Conservation (phyloP, 1,139 yeast genomes). For the Scheffersomyces parashehatae region DNA sequence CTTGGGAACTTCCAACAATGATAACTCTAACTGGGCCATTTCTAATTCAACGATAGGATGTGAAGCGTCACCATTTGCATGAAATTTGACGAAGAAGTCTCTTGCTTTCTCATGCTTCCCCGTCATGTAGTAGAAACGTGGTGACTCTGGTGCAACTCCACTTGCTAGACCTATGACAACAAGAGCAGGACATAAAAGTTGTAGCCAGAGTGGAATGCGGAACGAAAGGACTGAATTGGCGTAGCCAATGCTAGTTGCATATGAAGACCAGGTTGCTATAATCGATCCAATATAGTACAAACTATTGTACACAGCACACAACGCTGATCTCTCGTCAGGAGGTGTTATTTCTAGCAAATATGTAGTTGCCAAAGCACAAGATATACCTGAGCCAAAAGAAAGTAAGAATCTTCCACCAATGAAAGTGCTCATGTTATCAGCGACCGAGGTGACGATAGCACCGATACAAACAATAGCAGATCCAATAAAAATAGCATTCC, state of each 20-base stretch:
- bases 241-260: slow-evolving; percentile 21
- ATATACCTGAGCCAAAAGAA: slow-evolving; percentile 12
- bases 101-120: slow-evolving; percentile 40
- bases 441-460: slow-evolving; percentile 24
- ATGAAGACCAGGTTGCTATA: slow-evolving; percentile 25
- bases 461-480: slow-evolving; percentile 21
- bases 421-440: slow-evolving; percentile 17
- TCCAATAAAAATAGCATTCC: slow-evolving; percentile 16
- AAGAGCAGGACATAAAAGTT: slow-evolving; percentile 18
- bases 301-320: slow-evolving; percentile 21
- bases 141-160: slow-evolving; percentile 53
- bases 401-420: slow-evolving; percentile 25
- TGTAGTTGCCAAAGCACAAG: slow-evolving; percentile 20
- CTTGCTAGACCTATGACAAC: slow-evolving; percentile 23
- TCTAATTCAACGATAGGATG: slow-evolving; percentile 19
- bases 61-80: slow-evolving; percentile 19
- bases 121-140: slow-evolving; percentile 49
- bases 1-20: not conserved
- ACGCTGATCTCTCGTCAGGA: slow-evolving; percentile 22
- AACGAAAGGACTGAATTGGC: slow-evolving; percentile 16
- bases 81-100: slow-evolving; percentile 20
- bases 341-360: slow-evolving; percentile 27
- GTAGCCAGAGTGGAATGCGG: slow-evolving; percentile 20
- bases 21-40: slow-evolving; percentile 16
- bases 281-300: slow-evolving; percentile 27